These are phyloP conservation scores for Mycena leptocephala DNA, from an alignment of 768 basidiomycete genomes.

Conservation along the genomic window DNA sequence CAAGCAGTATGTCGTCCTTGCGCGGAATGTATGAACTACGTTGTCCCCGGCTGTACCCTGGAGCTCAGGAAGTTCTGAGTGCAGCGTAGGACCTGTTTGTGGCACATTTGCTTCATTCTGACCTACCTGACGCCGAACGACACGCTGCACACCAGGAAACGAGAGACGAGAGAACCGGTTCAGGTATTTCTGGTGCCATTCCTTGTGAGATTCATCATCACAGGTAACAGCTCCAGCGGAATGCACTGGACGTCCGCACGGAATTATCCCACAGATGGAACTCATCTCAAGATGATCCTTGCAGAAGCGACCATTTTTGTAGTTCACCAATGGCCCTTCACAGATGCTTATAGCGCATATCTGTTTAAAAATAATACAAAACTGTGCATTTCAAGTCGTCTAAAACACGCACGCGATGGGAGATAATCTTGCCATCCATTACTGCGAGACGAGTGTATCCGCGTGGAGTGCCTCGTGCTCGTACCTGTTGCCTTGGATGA, in stretches of 20 bases:
- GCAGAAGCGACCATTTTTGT: neutral
- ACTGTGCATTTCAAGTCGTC: neutral
- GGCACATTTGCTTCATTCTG: too few relatives aligned
- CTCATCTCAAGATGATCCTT: neutral
- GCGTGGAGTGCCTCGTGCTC: constrained; percentile 14
- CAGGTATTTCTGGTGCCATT: too few relatives aligned
- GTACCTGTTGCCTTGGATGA: constrained; percentile 25
- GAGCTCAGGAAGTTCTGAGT: neutral
- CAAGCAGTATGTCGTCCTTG: neutral
- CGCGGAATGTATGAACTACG: neutral
- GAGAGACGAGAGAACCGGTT: too few relatives aligned
- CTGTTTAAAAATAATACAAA: neutral
- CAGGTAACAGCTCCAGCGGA: too few relatives aligned
- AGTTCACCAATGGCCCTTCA: neutral
- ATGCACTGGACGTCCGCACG: too few relatives aligned
- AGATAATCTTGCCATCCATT: constrained; percentile 50
- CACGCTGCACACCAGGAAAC: too few relatives aligned
- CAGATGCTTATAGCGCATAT: neutral
- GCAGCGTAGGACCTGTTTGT: neutral
- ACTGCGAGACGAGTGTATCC: constrained; percentile 46
- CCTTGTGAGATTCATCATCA: too few relatives aligned
- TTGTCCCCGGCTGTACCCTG: neutral
- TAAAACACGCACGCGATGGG: constrained; percentile 39
- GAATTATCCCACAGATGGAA: neutral
- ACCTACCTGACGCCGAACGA: neutral